Base-by-base conservation (phyloP, 2,329 filamentous ascomycete species). In the Phyllosticta capitalensis region DNA sequence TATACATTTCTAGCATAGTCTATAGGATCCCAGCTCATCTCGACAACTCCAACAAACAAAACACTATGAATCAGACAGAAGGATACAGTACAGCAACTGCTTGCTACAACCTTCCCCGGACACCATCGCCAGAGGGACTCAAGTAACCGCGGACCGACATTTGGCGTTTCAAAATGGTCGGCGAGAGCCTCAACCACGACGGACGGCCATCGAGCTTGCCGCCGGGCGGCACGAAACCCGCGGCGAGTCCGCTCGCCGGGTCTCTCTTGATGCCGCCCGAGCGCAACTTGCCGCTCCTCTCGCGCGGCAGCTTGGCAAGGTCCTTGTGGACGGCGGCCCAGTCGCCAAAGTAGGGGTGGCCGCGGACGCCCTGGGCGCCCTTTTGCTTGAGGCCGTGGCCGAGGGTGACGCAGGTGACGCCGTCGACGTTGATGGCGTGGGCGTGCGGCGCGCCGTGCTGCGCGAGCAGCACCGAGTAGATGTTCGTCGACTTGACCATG, bases 401-500 rank as follows among this genome's bases (percentile, higher is more conserved):
- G 12, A 86, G 71, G 0, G 83, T 82, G 1, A 83, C 81, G 14
- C 78, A 83, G 77, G 79, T 81, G 51, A 74, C 55, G 5, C 64
- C 67, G 12, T 64, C 65, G 10, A 71, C 62, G n/a, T 70, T 62
- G 28, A 86, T 70, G 0, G 81, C 79, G 64, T 86, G 82, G 0
- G 79, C 77, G 7, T 75, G 73, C 0, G 68, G 52, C 57, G 76
- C 69, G 1, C 53, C 54, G 61, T 80, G 76, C 1, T 71, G 72
- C 68, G 83, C 74, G 19, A 86, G 69, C 19, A 86, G 66, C 1
- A 85, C 70, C 0, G 83, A 85, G 70, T 83, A 86, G 5, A 86
- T 73, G 1, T 67, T 67, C 0, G 82, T 82, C 0, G 78, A 78
- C 56, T 82, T 83, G 0, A 76, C 69, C 6, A 63, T 62, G 1